phyloP scores from a whole-genome alignment of 176 grass and related monocot species.

The Avena eriantha region DNA sequence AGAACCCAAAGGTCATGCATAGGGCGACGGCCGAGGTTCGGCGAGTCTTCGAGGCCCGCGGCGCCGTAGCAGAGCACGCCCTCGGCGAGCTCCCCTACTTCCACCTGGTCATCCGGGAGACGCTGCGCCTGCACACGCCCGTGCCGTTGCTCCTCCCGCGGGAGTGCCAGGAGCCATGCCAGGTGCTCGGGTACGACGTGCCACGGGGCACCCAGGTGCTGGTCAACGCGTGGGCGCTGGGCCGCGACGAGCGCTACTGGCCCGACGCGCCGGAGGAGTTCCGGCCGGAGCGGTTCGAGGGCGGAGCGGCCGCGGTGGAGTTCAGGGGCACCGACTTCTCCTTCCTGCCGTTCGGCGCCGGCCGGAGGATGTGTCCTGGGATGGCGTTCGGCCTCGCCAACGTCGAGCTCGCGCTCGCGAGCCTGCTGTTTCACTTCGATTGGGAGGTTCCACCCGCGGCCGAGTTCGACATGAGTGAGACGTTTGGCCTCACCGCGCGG shows the following conservation, averaged over 20 bases:
- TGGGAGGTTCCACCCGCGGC: not conserved
- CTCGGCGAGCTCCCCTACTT: not conserved
- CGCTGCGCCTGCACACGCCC: not conserved
- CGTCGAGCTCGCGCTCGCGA: slow-evolving; percentile 47
- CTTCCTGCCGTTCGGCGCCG: slow-evolving; percentile 50
- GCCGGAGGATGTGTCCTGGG: slow-evolving; percentile 55
- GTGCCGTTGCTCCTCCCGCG: not conserved
- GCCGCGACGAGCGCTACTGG: slow-evolving; percentile 60
- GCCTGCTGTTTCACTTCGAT: slow-evolving; percentile 54
- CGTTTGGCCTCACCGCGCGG: not conserved
- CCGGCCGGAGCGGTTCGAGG: slow-evolving; percentile 51
- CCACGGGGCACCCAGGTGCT: slow-evolving; percentile 45
- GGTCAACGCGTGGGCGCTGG: slow-evolving; percentile 64
- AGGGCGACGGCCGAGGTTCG: not conserved
- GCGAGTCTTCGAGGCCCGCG: not conserved
- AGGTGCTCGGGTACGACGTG: slow-evolving; percentile 55
- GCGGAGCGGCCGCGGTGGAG: not conserved
- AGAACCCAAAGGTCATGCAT: not conserved
- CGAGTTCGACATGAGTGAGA: not conserved
- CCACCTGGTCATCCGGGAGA: not conserved
- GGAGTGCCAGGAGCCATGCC: not conserved
- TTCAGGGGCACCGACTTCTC: not conserved
- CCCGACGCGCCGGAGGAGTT: slow-evolving; percentile 49
- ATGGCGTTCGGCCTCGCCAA: slow-evolving; percentile 51
- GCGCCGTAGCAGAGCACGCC: not conserved